These are phyloP conservation scores for Nadsonia commutata DNA, from an alignment of 1,139 yeast species.

Conservation along the genomic window DNA sequence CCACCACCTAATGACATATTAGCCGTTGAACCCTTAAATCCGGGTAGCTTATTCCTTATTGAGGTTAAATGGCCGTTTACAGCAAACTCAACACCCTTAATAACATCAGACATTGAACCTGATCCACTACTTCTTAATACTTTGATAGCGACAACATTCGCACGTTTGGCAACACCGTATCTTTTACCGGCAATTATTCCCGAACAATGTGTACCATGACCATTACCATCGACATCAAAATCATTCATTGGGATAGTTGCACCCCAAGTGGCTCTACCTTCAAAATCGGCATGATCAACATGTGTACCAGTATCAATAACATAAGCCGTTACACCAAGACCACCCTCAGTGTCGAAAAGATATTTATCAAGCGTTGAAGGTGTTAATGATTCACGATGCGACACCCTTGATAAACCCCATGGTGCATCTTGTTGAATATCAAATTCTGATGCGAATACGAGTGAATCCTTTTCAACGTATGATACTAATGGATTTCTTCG, in stretches of 20 bases:
- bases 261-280: slow-evolving; percentile 91
- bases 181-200: slow-evolving; percentile 47
- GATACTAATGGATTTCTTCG: slow-evolving; percentile 30
- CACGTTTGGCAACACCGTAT: slow-evolving; percentile 53
- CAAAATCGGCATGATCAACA: slow-evolving; percentile 67
- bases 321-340: slow-evolving; percentile 81
- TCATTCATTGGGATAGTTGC: slow-evolving; percentile 78
- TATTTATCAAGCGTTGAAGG: slow-evolving; percentile 77
- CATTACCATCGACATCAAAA: slow-evolving; percentile 76
- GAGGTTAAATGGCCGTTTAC: slow-evolving; percentile 25
- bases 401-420: slow-evolving; percentile 92
- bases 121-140: slow-evolving; percentile 36
- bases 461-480: slow-evolving; percentile 67
- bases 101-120: slow-evolving; percentile 35
- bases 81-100: slow-evolving; percentile 33
- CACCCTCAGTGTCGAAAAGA: slow-evolving; percentile 69
- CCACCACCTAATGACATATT: slow-evolving; percentile 54
- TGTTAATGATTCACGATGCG: slow-evolving; percentile 69
- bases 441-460: slow-evolving; percentile 51
- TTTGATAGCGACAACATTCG: slow-evolving; percentile 43
- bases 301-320: slow-evolving; percentile 90
- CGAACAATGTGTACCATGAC: slow-evolving; percentile 61
- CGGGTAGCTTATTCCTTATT: slow-evolving; percentile 29
- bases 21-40: slow-evolving; percentile 40
- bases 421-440: slow-evolving; percentile 45